Evolutionary conservation across 2,329 filamentous ascomycete species (phyloP).

Genomic region (Fusarium sp.): DNA sequence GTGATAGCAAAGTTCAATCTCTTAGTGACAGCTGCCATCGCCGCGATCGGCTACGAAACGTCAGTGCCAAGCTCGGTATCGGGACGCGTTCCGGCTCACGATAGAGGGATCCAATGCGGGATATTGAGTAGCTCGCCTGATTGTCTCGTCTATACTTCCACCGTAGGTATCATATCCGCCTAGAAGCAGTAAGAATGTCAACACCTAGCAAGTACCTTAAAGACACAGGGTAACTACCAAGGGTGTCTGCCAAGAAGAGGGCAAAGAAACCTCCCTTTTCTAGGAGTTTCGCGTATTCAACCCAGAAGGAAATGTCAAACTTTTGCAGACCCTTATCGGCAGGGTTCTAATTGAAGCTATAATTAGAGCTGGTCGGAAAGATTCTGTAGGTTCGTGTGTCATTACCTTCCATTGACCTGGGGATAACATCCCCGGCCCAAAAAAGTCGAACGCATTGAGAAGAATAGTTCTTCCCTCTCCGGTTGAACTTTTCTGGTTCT

Average conservation of each 20-base stretch:
- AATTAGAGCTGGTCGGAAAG: neutral
- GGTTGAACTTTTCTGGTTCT: too few relatives aligned
- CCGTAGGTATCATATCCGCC: constrained; percentile 6
- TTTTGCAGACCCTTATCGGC: neutral
- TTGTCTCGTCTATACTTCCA: constrained; percentile 2
- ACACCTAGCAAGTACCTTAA: fast-evolving
- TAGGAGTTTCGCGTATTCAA: constrained; percentile 2
- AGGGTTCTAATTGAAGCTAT: neutral
- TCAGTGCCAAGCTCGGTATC: neutral
- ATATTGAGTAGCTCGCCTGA: constrained; percentile 3
- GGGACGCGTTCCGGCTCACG: neutral
- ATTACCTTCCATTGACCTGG: neutral
- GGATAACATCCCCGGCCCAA: constrained; percentile 2
- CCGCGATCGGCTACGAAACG: neutral
- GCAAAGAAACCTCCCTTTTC: constrained; percentile 1
- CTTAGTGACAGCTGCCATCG: constrained; percentile 7
- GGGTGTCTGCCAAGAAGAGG: constrained; percentile 2
- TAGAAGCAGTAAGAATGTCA: neutral
- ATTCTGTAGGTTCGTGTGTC: fast-evolving
- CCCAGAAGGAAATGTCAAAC: constrained; percentile 7
- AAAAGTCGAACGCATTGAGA: constrained; percentile 5
- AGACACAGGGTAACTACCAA: neutral
- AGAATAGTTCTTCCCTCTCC: neutral
- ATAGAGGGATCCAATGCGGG: constrained; percentile 3
- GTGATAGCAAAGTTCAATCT: constrained; percentile 1